Conservation (phyloP, 164 flowering plant genomes). For the Aristolochia contorta region DNA sequence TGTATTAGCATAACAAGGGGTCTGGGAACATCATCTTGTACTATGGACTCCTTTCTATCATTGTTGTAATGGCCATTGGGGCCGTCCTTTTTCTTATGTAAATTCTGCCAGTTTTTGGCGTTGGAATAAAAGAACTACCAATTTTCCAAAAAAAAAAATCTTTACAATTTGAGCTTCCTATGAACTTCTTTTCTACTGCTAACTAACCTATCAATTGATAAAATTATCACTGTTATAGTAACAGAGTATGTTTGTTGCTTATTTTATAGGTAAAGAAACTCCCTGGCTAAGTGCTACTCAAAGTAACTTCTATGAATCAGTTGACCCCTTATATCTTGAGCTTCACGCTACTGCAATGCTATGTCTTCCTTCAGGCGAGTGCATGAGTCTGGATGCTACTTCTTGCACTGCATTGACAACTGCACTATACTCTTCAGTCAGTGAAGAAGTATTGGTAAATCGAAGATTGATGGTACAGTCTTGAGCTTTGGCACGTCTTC, state of each 20-base stretch:
- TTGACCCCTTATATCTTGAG: constrained; percentile 55
- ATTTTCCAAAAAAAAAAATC: too few species aligned
- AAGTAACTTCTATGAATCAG: constrained; percentile 35
- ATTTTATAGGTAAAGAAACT: constrained; percentile 44
- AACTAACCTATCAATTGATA: too few species aligned
- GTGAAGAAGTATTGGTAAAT: constrained; percentile 58
- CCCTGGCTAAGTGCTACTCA: constrained; percentile 58
- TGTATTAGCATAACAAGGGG: too few species aligned
- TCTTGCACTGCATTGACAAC: constrained; percentile 74
- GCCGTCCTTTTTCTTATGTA: too few species aligned
- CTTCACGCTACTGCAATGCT: constrained; percentile 85
- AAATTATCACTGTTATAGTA: too few species aligned
- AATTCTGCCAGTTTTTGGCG: too few species aligned
- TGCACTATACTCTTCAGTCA: constrained; percentile 84
- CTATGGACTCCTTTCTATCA: too few species aligned
- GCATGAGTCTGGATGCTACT: constrained; percentile 80
- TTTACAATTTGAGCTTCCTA: too few species aligned
- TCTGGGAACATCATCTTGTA: too few species aligned
- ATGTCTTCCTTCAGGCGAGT: constrained; percentile 84
- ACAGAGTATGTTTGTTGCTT: neutral
- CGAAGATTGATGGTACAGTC: constrained; percentile 71
- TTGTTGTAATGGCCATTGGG: too few species aligned
- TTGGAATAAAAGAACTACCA: too few species aligned
- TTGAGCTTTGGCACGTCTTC: neutral
- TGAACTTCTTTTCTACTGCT: too few species aligned